Evolutionary conservation across 805 yeast species (phyloP), one percentile per base, ranked within the genome.

Genomic region (Millerago galiae): DNA sequence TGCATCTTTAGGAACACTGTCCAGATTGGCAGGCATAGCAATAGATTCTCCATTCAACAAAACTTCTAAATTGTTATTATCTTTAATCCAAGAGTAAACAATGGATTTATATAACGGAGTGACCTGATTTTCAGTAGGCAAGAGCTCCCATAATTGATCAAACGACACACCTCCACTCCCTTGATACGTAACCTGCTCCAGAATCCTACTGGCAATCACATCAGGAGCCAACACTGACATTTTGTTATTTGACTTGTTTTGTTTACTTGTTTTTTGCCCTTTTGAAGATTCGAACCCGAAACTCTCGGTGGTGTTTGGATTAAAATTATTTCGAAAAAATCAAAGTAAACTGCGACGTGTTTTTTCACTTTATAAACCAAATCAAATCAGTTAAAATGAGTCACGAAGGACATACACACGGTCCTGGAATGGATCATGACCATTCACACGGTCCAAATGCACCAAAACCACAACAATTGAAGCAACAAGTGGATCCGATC

Each of bases 401-500:
- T 29, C 35, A 40, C 31, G 38, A 40, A 32, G 43, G 35, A n/a
- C 42, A 37, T 24, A 34, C 31, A 6, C 35, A 31, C 8, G 18
- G 21, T 17, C 34, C 18, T 11, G 43, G 35, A 9, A 37, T 33
- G 16, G 29, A 12, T 14, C 40, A 37, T 15, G 40, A 38, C 10
- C 36, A 32, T 17, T 32, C 27, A 10, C 36, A 34, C 15, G 38
- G 27, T 15, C 31, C 38, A 16, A 10, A 26, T 10, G 13, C 21
- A 14, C 38, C 24, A 21, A 21, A 35, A 14, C 42, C 26, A 27
- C 42, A 34, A 14, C 24, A 21, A 21, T 21, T 21, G 24, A 18
- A 17, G 15, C 29, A 15, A n/a, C 28, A 34, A 15, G 42, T 42
- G 40, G 70, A 68, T 44, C 86, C 86, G 1, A 67, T 72, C 21